Evolutionary conservation across 306 rosid genomes (phyloP), one percentile per base, ranked within the genome.

Genomic region (Ammopiptanthus mongolicus): DNA sequence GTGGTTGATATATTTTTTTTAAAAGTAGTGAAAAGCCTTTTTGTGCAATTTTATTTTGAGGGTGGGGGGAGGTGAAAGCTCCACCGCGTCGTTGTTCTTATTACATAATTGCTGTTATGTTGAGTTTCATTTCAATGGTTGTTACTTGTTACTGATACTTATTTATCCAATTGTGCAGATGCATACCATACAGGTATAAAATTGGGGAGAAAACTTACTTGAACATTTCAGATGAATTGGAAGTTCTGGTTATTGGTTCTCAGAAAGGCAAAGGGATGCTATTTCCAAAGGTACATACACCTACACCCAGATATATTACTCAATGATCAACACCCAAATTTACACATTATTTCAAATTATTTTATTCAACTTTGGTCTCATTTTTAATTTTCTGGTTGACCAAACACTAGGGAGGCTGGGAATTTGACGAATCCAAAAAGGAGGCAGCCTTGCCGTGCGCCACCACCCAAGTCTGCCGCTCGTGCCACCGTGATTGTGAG

Each of bases 241-340:
- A 94, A 84, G 97, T 94, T 46, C 87, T 94, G 53, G 88, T 91
- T 13, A 94, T 94, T 15, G 88, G 89, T 75, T 94, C 98, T 50
- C 97, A 91, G 79, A 94, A 94, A 58, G 97, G 98, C 25, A 87
- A 88, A 69, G 90, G 96, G 71, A 80, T 85, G 98, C 84, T 91
- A 47, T 94, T 94, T 62, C 98, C 98, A 31, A 94, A 94, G 98
- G 98, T 93, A 15, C n/a, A n/a, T n/a, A n/a, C n/a, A n/a, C 18
- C 10, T 5, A 36, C 37, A 8, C 2, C 7, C 28, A 21, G 8
- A 25, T n/a, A n/a, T 23, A 50, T 13, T 31, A 71, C 62, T 69
- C 77, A 70, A 61, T 36, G 34, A 28, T 67, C 3, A 23, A 60
- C 59, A 41, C 15, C 73, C 69, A 33, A 41, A 25, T 42, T n/a